A percentile compares a stretch with the other conserved stretches of the same genome.
These are phyloP conservation scores for Calonectria hawksworthii DNA, from an alignment of 2,329 filamentous ascomycete genomes.

Conservation along the genomic window DNA sequence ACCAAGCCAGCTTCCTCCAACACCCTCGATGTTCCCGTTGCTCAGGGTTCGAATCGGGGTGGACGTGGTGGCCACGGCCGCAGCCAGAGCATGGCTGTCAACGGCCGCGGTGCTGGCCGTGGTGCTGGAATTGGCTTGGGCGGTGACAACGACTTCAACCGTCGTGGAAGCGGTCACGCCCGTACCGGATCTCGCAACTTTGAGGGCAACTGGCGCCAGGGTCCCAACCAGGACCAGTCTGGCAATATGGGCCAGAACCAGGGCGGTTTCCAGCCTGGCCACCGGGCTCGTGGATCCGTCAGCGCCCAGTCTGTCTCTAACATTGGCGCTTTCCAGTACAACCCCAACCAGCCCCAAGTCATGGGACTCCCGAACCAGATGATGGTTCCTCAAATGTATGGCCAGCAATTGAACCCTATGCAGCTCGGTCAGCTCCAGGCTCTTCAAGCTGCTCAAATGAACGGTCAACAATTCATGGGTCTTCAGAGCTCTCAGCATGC, in stretches of 20 bases:
- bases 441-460: constrained; percentile 89
- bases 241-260: constrained; percentile 67
- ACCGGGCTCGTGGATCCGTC: constrained; percentile 87
- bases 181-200: constrained; percentile 93
- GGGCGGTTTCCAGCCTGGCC: constrained; percentile 87
- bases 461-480: constrained; percentile 79
- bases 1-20: constrained; percentile 52
- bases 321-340: constrained; percentile 90
- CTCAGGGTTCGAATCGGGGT: constrained; percentile 63
- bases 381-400: constrained; percentile 87
- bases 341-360: constrained; percentile 84
- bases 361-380: constrained; percentile 90
- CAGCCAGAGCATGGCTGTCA: constrained; percentile 92
- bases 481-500: constrained; percentile 81
- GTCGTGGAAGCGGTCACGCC: constrained; percentile 85
- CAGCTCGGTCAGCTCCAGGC: constrained; percentile 93
- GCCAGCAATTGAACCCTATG: constrained; percentile 88
- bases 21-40: constrained; percentile 51
- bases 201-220: constrained; percentile 95
- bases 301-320: constrained; percentile 83
- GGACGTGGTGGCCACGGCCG: constrained; percentile 76
- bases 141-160: constrained; percentile 74
- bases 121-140: constrained; percentile 69
- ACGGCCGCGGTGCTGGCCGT: constrained; percentile 77
- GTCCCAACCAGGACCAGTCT: constrained; percentile 71